Evolutionary conservation across 2,329 filamentous ascomycete species (phyloP).

Genomic region (Colletotrichum tofieldiae): DNA sequence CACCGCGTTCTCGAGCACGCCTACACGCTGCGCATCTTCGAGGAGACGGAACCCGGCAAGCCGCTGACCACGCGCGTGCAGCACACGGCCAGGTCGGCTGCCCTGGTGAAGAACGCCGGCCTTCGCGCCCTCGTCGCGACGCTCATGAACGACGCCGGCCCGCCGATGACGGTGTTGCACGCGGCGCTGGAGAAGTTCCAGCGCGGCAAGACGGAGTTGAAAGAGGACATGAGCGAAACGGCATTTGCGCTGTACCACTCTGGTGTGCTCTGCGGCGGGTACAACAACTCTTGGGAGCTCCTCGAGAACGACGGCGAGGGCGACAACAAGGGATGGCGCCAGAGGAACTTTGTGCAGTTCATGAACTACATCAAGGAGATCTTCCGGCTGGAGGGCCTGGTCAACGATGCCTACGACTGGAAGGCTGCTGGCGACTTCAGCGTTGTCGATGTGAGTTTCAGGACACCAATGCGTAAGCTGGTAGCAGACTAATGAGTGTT

Average conservation of each 20-base stretch:
- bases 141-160: slow-evolving; percentile 55
- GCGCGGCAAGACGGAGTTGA: slow-evolving; percentile 50
- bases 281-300: slow-evolving; percentile 56
- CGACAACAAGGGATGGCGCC: slow-evolving; percentile 55
- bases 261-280: slow-evolving; percentile 50
- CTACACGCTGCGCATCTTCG: slow-evolving; percentile 57
- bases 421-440: slow-evolving; percentile 52
- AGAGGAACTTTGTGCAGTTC: slow-evolving; percentile 57
- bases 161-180: slow-evolving; percentile 54
- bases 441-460: slow-evolving; percentile 59
- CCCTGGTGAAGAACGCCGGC: slow-evolving; percentile 52
- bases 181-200: slow-evolving; percentile 53
- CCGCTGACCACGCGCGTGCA: slow-evolving; percentile 47
- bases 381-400: slow-evolving; percentile 54
- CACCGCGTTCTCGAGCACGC: slow-evolving; percentile 57
- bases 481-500: slow-evolving; percentile 14
- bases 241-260: slow-evolving; percentile 56
- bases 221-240: slow-evolving; percentile 54
- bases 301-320: slow-evolving; percentile 59
- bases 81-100: slow-evolving; percentile 58
- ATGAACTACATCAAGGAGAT: slow-evolving; percentile 59
- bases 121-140: slow-evolving; percentile 56
- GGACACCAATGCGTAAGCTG: not conserved
- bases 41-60: slow-evolving; percentile 43
- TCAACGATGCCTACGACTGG: slow-evolving; percentile 56